These are phyloP conservation scores for Exserohilum rostratum DNA, from an alignment of 2,329 filamentous ascomycete species.

Conservation along the genomic window DNA sequence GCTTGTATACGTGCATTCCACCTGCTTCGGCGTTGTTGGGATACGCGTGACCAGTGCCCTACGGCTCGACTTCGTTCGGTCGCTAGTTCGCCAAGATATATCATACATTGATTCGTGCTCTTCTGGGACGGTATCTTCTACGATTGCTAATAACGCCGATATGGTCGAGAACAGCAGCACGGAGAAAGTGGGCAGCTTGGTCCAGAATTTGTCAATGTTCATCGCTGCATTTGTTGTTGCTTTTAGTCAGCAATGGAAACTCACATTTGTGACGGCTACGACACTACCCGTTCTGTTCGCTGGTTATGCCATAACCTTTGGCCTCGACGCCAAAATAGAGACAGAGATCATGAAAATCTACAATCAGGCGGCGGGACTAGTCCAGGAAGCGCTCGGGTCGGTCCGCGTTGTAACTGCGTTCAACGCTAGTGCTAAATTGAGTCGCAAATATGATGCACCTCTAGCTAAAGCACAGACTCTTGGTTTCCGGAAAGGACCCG, in stretches of 20 bases:
- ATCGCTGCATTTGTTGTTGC: not conserved
- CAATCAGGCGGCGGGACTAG: not conserved
- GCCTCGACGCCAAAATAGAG: not conserved
- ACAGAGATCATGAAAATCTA: not conserved
- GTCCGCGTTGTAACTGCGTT: not conserved
- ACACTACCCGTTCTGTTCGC: not conserved
- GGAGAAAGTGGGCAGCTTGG: not conserved
- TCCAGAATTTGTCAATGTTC: not conserved
- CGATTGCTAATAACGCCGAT: not conserved
- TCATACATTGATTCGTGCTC: not conserved
- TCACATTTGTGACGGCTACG: not conserved
- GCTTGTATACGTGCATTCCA: not conserved
- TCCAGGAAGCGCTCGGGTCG: not conserved
- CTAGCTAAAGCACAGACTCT: slow-evolving; percentile 1
- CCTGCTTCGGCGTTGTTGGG: not conserved
- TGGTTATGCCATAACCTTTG: not conserved
- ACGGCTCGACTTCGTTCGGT: not conserved
- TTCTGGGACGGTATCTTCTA: not conserved
- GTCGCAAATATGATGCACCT: not conserved
- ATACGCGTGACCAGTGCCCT: not conserved
- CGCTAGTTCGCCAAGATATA: not conserved
- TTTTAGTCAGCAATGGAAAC: not conserved
- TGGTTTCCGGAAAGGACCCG: not conserved
- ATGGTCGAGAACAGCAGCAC: not conserved
- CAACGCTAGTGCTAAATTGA: not conserved